Evolutionary conservation across 306 rosid genomes (phyloP).

Genomic region (Cicer chorassanicum): DNA sequence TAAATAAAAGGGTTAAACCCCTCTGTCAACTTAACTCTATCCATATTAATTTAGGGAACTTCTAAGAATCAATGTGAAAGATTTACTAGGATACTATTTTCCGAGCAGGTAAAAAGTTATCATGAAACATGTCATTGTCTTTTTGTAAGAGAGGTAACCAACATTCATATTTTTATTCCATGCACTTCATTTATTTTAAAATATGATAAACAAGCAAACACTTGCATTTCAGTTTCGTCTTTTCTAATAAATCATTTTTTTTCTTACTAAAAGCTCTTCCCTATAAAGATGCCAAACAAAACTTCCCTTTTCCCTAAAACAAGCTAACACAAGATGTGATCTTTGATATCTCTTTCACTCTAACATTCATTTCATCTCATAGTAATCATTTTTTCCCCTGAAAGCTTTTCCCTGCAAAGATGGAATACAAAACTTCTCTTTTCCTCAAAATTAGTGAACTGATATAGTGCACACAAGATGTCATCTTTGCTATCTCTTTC

Average conservation of each 20-base stretch:
- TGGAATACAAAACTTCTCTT: neutral
- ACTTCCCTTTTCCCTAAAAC: neutral
- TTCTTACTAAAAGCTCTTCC: neutral
- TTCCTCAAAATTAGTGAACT: neutral
- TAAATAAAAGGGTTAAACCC: constrained; percentile 9
- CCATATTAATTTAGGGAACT: constrained; percentile 12
- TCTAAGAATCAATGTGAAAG: constrained; percentile 5
- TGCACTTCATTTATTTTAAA: constrained; percentile 2
- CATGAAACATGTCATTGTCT: constrained; percentile 9
- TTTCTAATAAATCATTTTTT: neutral
- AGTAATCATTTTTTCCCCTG: neutral
- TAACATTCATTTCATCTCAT: constrained; percentile 17
- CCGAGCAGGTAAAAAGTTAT: neutral
- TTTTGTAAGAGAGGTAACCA: constrained; percentile 2
- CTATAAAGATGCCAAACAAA: neutral
- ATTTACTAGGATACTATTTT: neutral
- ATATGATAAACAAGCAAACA: neutral
- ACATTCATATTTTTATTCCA: constrained; percentile 4
- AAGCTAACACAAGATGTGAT: neutral
- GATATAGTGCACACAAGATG: neutral
- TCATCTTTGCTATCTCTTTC: neutral
- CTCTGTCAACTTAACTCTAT: constrained; percentile 9
- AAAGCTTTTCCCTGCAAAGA: too few species aligned
- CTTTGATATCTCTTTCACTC: neutral
- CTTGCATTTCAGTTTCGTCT: neutral